Conservation (phyloP, 2,329 filamentous ascomycete genomes). For the Lachnellula subtilissima region DNA sequence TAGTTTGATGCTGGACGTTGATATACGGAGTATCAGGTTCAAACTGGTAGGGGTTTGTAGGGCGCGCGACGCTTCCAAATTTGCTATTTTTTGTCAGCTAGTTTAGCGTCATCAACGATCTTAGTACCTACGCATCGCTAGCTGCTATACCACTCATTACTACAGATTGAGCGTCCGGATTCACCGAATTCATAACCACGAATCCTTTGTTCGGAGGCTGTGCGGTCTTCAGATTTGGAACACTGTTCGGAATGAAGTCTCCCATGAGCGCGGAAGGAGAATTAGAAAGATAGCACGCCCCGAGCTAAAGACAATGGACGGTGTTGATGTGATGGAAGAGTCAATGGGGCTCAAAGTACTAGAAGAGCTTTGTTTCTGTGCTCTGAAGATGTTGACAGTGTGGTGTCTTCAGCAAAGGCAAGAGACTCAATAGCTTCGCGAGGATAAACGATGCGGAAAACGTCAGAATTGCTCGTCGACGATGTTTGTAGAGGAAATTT, state of each 20-base stretch:
- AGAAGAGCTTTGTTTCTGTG: neutral
- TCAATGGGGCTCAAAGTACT: constrained; percentile 1
- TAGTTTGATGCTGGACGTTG: constrained; percentile 16
- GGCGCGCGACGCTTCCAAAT: neutral
- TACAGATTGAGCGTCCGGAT: neutral
- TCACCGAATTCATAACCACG: neutral
- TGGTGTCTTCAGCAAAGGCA: neutral
- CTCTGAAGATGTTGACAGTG: constrained; percentile 2
- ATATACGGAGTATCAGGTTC: constrained; percentile 23
- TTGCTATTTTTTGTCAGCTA: constrained; percentile 4
- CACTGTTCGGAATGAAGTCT: constrained; percentile 23
- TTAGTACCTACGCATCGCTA: neutral
- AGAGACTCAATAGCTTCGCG: neutral
- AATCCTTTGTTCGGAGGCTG: neutral
- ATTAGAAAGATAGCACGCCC: constrained; percentile 7
- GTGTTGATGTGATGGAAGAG: neutral
- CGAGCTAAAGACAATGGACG: constrained; percentile 11
- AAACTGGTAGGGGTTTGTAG: constrained; percentile 24
- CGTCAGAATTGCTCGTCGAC: constrained; percentile 4
- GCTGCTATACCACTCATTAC: neutral
- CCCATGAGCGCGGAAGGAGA: constrained; percentile 22
- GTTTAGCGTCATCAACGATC: neutral
- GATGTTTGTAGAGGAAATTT: constrained; percentile 12
- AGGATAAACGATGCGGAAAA: neutral
- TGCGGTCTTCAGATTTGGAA: constrained; percentile 2